Percentiles rank a stretch among this genome's conserved stretches.
Evolutionary conservation across 345 rosid species (phyloP).

Genomic region (Eucalyptus melliodora): DNA sequence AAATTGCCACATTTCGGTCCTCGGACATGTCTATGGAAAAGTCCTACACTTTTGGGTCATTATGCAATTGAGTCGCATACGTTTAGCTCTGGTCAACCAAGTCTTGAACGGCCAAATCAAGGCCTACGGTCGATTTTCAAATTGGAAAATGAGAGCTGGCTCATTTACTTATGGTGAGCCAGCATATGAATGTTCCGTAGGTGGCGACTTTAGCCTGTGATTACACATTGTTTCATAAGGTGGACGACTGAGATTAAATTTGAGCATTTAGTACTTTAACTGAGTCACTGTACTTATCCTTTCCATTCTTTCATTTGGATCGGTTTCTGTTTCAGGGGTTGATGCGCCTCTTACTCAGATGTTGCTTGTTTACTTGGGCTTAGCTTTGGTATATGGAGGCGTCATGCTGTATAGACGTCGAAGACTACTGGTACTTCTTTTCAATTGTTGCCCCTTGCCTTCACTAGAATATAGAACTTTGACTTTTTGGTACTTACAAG

Average conservation of each 20-base stretch:
- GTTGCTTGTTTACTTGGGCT: conserved; percentile 17
- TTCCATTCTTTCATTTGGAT: not conserved
- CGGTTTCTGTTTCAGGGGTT: conserved; percentile 16
- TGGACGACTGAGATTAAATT: not conserved
- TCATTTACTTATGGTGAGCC: not conserved
- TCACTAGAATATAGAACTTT: not conserved
- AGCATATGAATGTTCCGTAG: not conserved
- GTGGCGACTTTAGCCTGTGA: not conserved
- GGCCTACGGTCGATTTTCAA: not conserved
- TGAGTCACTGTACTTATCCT: not conserved
- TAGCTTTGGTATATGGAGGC: conserved; percentile 40
- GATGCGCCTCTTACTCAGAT: conserved; percentile 48
- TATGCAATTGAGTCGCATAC: not conserved
- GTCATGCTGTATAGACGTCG: conserved; percentile 29
- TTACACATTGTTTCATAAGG: not conserved
- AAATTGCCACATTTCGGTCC: not conserved
- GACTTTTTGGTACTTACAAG: not conserved
- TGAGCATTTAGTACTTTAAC: not conserved
- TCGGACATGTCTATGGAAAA: not conserved
- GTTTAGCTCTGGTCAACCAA: not conserved
- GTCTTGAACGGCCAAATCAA: not conserved
- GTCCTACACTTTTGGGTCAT: not conserved
- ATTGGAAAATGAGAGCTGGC: not conserved
- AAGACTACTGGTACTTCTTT: conserved; percentile 9
- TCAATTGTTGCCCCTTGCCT: not conserved